Evolutionary conservation across 2,329 filamentous ascomycete genomes (phyloP).

Genomic region (Colletotrichum zoysiae): DNA sequence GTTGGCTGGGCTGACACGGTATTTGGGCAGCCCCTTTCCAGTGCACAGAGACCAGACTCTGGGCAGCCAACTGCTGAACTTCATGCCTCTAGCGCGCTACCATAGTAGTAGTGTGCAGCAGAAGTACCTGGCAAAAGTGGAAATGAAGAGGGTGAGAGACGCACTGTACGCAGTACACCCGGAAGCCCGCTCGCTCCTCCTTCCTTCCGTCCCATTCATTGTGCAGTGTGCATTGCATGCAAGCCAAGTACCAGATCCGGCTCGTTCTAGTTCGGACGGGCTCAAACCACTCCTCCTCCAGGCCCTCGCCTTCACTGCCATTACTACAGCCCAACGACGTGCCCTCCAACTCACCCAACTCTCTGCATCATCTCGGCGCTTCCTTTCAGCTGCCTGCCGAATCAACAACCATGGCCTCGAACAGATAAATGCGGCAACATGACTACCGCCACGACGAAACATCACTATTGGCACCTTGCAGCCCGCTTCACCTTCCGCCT

Average conservation of each 20-base stretch:
- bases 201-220: background rate
- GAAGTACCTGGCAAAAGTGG: background rate
- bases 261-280: slow-evolving; percentile 6
- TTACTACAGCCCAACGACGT: no score
- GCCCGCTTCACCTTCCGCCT: slow-evolving; percentile 21
- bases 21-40: background rate
- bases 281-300: slow-evolving; percentile 15
- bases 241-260: slow-evolving; percentile 13
- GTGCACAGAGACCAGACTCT: background rate
- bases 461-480: slow-evolving; percentile 39
- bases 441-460: slow-evolving; percentile 4
- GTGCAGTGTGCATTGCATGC: background rate
- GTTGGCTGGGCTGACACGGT: rapidly evolving
- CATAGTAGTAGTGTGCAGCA: no score
- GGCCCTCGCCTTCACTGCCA: slow-evolving; percentile 14
- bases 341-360: background rate
- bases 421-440: background rate
- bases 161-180: background rate
- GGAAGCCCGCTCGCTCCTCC: background rate
- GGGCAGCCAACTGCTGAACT: background rate
- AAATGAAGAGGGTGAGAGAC: background rate
- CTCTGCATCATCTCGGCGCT: slow-evolving; percentile 25
- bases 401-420: background rate
- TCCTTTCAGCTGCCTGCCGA: slow-evolving; percentile 11
- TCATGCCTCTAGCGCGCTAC: background rate